These are phyloP conservation scores for Hypoxylon sp. DNA, from an alignment of 2,329 filamentous ascomycete species.

Conservation along the genomic window DNA sequence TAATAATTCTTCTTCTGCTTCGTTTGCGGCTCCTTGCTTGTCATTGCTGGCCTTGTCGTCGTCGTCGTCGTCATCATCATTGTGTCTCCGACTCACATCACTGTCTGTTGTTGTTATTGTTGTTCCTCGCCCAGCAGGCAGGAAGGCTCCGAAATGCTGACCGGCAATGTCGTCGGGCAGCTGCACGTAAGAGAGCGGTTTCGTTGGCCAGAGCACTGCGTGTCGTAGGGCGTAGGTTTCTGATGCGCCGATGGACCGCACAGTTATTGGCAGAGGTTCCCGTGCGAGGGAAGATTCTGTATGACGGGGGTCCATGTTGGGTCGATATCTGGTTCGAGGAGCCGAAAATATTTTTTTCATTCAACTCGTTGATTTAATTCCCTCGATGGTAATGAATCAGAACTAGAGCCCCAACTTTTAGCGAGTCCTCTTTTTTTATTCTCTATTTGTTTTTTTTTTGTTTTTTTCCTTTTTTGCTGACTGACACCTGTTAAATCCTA, in stretches of 20 bases:
- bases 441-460: too few relatives aligned
- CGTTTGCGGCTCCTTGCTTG: not conserved
- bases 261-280: constrained; percentile 16
- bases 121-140: not conserved
- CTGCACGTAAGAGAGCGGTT: constrained; percentile 37
- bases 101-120: not conserved
- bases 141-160: constrained; percentile 39
- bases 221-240: constrained; percentile 38
- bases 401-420: constrained; percentile 9
- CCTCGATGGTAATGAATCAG: constrained; percentile 15
- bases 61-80: not conserved
- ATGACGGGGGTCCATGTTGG: constrained; percentile 29
- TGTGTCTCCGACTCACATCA: not conserved
- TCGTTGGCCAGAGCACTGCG: constrained; percentile 39
- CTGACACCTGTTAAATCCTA: constrained; percentile 29
- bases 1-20: constrained; percentile 16
- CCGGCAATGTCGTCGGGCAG: constrained; percentile 36
- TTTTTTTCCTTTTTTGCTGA: too few relatives aligned
- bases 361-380: constrained; percentile 1
- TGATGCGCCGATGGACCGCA: constrained; percentile 32
- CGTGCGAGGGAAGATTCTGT: constrained; percentile 2
- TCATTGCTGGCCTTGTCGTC: constrained; percentile 1
- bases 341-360: constrained; percentile 6
- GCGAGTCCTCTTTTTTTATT: too few relatives aligned
- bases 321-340: constrained; percentile 28